Base-by-base conservation (phyloP, 2,329 filamentous ascomycete species). In the Celoporthe dispersa region DNA sequence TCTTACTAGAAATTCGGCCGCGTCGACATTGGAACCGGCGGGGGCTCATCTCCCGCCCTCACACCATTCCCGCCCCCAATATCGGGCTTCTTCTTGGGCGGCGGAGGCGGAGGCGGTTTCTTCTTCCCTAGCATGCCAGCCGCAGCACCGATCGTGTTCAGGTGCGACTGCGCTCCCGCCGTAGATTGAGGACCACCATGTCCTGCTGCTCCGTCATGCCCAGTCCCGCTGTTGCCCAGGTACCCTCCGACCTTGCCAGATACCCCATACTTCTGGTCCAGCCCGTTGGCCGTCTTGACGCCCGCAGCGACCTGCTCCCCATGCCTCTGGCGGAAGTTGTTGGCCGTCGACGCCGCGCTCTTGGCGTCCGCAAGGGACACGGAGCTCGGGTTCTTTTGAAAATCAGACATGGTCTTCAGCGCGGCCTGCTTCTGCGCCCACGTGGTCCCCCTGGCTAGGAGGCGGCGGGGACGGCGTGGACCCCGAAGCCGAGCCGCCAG, bases 321-420 rank as follows among this genome's bases (percentile, higher is more conserved):
- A 75, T 93, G 90, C 37, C 90, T 82, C 76, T 92, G 88, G 19
- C 90, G 88, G 78, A 94, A 92, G 76, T 91, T 91, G 73, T 88
- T 90, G 53, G 87, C 86, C 51, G 89, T 91, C 37, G 84, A 83
- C 1, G 87, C 90, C 19, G 89, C 87, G 53, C 83, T 80, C 70
- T 82, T 84, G 11, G 87, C 84, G 75, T 92, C 89, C 5, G 87
- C 80, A 2, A 90, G 73, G 0, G 88, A 89, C 1, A 91, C 87
- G 1, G 86, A 86, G 3, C 87, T 85, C 1, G 90, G 89, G 74
- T 91, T 84, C 72, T 87, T 88, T 65, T 86, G 86, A 68, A 91
- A 85, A 16, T 83, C 82, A 33, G 85, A 83, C 0, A 88, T 89
- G 0, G 91, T 91, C 69, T 83, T 85, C 16, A 92, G 75, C 0